Conservation (phyloP, 179 eudicot genomes). For the Gypsophila paniculata region DNA sequence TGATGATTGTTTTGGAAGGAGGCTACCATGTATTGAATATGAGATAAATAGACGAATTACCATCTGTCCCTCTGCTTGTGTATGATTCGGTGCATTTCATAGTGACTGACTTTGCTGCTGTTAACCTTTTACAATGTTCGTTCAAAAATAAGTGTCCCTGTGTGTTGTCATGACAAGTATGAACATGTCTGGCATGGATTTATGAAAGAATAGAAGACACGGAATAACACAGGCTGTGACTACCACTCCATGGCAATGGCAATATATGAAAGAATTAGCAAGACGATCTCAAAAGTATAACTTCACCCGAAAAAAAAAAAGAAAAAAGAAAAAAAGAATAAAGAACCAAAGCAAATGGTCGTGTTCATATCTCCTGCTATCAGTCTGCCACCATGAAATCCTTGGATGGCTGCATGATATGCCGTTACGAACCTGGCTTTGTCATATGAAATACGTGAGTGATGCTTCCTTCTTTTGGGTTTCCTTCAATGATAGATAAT, state of each 20-base stretch:
- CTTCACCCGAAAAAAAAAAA: neutral
- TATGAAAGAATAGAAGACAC: neutral
- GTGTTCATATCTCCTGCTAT: neutral
- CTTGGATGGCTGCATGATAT: constrained; percentile 75
- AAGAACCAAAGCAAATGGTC: neutral
- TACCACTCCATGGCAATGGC: neutral
- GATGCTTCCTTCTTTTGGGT: constrained; percentile 52
- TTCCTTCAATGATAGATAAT: constrained; percentile 57
- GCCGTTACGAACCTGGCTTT: constrained; percentile 62
- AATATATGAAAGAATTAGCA: neutral
- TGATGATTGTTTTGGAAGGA: neutral
- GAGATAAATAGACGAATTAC: no score
- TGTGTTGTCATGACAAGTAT: neutral
- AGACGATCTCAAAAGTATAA: neutral
- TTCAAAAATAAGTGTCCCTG: neutral
- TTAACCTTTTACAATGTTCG: neutral
- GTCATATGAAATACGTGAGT: constrained; percentile 41
- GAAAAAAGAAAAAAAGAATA: neutral
- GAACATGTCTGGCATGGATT: neutral
- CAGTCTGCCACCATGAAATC: constrained; percentile 82
- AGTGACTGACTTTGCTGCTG: neutral
- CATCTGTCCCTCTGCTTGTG: neutral
- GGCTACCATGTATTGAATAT: neutral
- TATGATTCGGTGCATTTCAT: neutral
- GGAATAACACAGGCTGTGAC: no score